phyloP scores from a whole-genome alignment of 1,284 basidiomycete species.

The Irpex rosettiformis region DNA sequence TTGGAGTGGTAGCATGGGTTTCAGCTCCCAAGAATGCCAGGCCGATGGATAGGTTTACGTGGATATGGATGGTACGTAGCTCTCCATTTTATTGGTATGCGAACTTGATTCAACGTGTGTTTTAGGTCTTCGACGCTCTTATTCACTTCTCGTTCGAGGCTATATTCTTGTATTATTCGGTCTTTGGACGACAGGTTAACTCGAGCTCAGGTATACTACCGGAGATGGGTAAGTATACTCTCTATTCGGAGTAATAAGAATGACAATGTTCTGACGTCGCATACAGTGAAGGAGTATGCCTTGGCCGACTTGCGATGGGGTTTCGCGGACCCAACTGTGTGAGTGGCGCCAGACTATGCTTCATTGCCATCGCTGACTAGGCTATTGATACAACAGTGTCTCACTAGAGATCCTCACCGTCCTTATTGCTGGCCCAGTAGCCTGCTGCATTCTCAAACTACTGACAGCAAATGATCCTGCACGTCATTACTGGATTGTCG shows the following conservation, averaged over 20 bases:
- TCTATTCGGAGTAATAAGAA: neutral
- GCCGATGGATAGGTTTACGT: conserved; percentile 62
- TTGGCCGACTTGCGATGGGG: conserved; percentile 81
- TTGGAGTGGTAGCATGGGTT: conserved; percentile 47
- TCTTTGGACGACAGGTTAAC: conserved; percentile 70
- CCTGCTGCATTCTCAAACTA: conserved; percentile 65
- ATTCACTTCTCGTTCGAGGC: conserved; percentile 80
- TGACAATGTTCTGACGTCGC: neutral
- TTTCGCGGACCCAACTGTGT: conserved; percentile 58
- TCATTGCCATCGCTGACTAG: no score
- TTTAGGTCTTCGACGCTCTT: conserved; percentile 70
- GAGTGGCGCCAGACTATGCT: neutral
- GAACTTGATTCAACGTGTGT: neutral
- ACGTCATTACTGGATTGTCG: conserved; percentile 78
- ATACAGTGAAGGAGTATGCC: conserved; percentile 62
- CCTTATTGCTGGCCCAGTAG: conserved; percentile 69
- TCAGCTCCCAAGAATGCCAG: conserved; percentile 58
- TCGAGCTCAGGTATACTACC: conserved; percentile 67
- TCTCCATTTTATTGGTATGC: conserved; percentile 8
- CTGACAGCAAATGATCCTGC: conserved; percentile 61
- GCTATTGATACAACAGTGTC: conserved; percentile 35
- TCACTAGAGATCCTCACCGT: conserved; percentile 82
- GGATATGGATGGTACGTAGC: conserved; percentile 67
- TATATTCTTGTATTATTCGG: conserved; percentile 72
- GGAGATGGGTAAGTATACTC: conserved; percentile 72